Conservation (phyloP, 2,329 filamentous ascomycete species). For the Colletotrichum euphorbiae region DNA sequence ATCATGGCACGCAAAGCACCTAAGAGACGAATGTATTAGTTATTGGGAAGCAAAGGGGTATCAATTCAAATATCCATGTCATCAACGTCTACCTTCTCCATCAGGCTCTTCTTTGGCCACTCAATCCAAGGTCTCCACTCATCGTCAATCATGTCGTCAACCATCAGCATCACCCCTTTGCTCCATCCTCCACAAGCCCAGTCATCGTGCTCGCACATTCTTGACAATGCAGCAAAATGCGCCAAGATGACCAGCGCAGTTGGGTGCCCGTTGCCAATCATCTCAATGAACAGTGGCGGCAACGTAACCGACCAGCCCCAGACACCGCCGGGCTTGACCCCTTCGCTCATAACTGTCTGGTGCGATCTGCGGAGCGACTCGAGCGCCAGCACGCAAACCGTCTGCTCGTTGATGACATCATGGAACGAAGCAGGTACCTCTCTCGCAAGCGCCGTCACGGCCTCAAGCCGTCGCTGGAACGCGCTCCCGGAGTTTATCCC, state of each 20-base stretch:
- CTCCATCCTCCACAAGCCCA: conserved; percentile 41
- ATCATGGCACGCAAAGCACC: not conserved
- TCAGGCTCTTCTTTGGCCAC: conserved; percentile 40
- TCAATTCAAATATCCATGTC: conserved; percentile 33
- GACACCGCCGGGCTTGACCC: not conserved
- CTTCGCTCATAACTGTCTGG: conserved; percentile 1
- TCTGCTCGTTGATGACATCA: conserved; percentile 31
- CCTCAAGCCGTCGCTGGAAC: conserved; percentile 36
- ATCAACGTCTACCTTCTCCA: conserved; percentile 39
- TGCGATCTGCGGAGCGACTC: conserved; percentile 36
- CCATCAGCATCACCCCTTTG: conserved; percentile 33
- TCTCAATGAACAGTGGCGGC: conserved; percentile 39
- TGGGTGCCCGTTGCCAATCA: conserved; percentile 34
- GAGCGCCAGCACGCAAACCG: conserved; percentile 38
- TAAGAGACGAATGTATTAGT: not conserved
- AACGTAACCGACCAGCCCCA: conserved; percentile 40
- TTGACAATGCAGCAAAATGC: conserved; percentile 39
- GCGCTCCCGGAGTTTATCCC: not conserved
- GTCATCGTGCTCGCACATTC: conserved; percentile 5
- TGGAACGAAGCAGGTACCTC: conserved; percentile 25
- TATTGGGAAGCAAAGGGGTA: conserved; percentile 3
- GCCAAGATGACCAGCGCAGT: conserved; percentile 42
- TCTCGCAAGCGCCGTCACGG: conserved; percentile 32
- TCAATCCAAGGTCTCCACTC: conserved; percentile 37
- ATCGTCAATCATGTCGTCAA: conserved; percentile 33